Percentiles rank a stretch among this genome's conserved stretches.
These are phyloP conservation scores for Acer saccharum DNA, from an alignment of 345 rosid species.

Conservation along the genomic window DNA sequence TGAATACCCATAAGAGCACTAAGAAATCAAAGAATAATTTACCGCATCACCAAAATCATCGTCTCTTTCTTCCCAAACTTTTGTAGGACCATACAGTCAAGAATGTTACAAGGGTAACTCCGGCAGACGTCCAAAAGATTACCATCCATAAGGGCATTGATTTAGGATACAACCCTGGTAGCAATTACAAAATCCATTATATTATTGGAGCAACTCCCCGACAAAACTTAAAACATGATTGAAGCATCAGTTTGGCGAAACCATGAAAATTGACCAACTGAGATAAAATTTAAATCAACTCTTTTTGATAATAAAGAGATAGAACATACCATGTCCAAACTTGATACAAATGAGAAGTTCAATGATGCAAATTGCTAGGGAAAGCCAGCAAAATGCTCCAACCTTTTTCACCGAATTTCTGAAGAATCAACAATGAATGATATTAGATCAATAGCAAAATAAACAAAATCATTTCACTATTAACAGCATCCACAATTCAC, in stretches of 20 bases:
- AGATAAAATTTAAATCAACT: background rate
- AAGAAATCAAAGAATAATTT: conserved; percentile 49
- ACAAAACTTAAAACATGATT: background rate
- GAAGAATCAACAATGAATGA: conserved; percentile 8
- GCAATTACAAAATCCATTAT: background rate
- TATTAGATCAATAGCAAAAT: conserved; percentile 9
- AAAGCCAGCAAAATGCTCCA: conserved; percentile 98
- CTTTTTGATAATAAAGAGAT: background rate
- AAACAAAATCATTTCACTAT: background rate
- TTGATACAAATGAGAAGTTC: conserved; percentile 98
- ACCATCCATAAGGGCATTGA: conserved; percentile 84
- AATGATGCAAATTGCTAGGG: conserved; percentile 89
- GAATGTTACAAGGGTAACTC: conserved; percentile 54
- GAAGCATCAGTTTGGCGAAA: background rate
- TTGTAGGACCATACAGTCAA: conserved; percentile 71
- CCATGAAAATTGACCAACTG: background rate
- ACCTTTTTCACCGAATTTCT: conserved; percentile 90
- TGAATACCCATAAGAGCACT: conserved; percentile 22
- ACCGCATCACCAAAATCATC: conserved; percentile 36
- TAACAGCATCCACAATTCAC: background rate
- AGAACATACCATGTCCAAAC: conserved; percentile 82
- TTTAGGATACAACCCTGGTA: conserved; percentile 80
- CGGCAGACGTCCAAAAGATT: conserved; percentile 69
- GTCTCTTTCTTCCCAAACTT: conserved; percentile 65
- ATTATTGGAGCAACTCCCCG: background rate